Conservation (phyloP, 495 filamentous ascomycete species). For the Neurospora sp. region DNA sequence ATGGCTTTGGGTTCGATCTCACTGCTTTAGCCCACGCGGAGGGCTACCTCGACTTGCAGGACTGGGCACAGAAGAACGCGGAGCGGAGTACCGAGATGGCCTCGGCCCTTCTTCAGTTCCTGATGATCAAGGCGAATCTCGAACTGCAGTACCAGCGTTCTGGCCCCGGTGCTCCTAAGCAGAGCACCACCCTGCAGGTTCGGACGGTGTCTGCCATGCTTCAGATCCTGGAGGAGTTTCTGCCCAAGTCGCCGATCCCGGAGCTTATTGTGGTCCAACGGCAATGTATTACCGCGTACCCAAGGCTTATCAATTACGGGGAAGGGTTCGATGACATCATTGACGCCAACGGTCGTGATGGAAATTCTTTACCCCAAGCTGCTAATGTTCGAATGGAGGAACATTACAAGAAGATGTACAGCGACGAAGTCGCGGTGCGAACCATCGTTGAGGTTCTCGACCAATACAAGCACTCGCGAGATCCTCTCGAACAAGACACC, state of each 20-base stretch:
- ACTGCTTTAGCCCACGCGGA: slow-evolving; percentile 80
- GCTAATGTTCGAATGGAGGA: slow-evolving; percentile 91
- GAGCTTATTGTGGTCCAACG: slow-evolving; percentile 59
- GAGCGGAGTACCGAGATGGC: slow-evolving; percentile 53
- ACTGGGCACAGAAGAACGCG: slow-evolving; percentile 65
- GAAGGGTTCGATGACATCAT: slow-evolving; percentile 85
- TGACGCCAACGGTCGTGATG: slow-evolving; percentile 68
- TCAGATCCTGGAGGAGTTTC: slow-evolving; percentile 59
- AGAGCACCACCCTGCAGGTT: slow-evolving; percentile 53
- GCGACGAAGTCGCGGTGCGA: slow-evolving; percentile 69
- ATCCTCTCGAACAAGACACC: slow-evolving; percentile 77
- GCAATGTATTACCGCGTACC: slow-evolving; percentile 82
- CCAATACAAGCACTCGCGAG: slow-evolving; percentile 72
- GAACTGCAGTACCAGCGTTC: slow-evolving; percentile 55
- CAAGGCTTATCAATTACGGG: slow-evolving; percentile 92
- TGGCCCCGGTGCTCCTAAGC: slow-evolving; percentile 35
- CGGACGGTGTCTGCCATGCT: slow-evolving; percentile 78
- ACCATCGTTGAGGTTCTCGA: slow-evolving; percentile 73
- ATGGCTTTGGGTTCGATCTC: slow-evolving; percentile 79
- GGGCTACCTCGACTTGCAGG: slow-evolving; percentile 64
- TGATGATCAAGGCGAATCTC: slow-evolving; percentile 72
- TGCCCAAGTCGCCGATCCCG: slow-evolving; percentile 36
- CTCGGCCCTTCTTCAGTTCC: slow-evolving; percentile 56
- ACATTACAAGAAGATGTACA: slow-evolving; percentile 93
- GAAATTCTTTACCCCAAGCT: slow-evolving; percentile 65